A percentile compares a stretch with the other conserved stretches of the same genome.
Evolutionary conservation across 345 rosid species (phyloP).

Genomic region (Pistacia integerrima): DNA sequence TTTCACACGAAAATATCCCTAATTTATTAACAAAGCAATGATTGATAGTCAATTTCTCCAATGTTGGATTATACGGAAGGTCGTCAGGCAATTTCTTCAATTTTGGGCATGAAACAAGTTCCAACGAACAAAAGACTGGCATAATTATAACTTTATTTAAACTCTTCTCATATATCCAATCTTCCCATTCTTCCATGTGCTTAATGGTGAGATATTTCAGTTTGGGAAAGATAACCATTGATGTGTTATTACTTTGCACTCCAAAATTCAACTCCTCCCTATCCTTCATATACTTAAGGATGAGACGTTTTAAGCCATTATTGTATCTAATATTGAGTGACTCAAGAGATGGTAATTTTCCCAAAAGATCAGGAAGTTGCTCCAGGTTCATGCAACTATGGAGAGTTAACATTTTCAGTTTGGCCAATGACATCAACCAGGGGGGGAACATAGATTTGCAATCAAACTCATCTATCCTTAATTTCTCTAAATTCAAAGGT

Average conservation of each 20-base stretch:
- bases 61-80: neutral
- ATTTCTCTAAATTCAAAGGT: conserved; percentile 1
- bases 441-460: too few species aligned
- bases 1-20: too few species aligned
- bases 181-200: neutral
- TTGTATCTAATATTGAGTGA: neutral
- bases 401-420: neutral
- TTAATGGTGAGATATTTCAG: neutral
- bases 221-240: neutral
- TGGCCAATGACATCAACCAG: neutral
- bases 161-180: neutral
- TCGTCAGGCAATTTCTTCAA: neutral
- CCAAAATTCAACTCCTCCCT: neutral
- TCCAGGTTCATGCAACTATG: neutral
- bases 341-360: neutral
- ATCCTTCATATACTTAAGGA: neutral
- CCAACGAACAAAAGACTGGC: neutral
- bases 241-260: neutral
- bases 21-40: too few species aligned
- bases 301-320: neutral
- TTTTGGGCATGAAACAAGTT: neutral
- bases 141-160: neutral
- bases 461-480: neutral
- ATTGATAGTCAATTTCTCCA: too few species aligned
- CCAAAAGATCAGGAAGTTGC: neutral